Conservation (phyloP, 495 filamentous ascomycete species). For the Aspergillus heteromorphus region DNA sequence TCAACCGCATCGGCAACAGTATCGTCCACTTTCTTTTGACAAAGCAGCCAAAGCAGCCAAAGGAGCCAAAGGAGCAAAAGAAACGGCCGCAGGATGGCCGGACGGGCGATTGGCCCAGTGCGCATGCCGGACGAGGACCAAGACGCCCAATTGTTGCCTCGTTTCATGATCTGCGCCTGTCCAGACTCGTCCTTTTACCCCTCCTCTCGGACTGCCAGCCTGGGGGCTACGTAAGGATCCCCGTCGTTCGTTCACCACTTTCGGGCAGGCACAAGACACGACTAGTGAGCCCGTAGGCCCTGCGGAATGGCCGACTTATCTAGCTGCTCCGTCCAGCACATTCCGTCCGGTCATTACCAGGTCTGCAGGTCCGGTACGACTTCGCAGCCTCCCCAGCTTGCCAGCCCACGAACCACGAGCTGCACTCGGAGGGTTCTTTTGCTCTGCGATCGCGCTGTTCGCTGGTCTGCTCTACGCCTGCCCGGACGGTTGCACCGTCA, state of each 20-base stretch:
- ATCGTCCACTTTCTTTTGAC: no score
- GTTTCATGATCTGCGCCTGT: constrained; percentile 28
- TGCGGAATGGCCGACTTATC: no score
- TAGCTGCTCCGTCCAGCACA: background rate
- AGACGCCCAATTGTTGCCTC: constrained; percentile 22
- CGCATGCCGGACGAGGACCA: constrained; percentile 4
- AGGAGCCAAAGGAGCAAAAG: background rate
- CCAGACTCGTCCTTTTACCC: constrained; percentile 24
- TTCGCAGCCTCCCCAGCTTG: constrained; percentile 3
- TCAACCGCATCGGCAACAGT: no score
- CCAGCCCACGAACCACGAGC: background rate
- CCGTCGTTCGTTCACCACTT: constrained; percentile 3
- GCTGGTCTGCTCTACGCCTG: background rate
- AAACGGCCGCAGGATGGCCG: background rate
- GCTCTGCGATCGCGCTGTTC: background rate
- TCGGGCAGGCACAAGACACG: constrained; percentile 11
- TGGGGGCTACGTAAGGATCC: constrained; percentile 19
- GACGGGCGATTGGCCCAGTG: background rate
- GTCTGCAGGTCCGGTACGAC: constrained; percentile 14
- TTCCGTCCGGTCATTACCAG: constrained; percentile 3
- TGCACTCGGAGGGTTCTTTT: background rate
- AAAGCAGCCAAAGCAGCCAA: background rate
- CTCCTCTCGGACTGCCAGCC: constrained; percentile 13
- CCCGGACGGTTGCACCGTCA: background rate
- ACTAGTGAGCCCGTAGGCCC: constrained; percentile 6